phyloP scores from a whole-genome alignment of 163 green algal genomes.

The Coccomyxa subellipsoidea region DNA sequence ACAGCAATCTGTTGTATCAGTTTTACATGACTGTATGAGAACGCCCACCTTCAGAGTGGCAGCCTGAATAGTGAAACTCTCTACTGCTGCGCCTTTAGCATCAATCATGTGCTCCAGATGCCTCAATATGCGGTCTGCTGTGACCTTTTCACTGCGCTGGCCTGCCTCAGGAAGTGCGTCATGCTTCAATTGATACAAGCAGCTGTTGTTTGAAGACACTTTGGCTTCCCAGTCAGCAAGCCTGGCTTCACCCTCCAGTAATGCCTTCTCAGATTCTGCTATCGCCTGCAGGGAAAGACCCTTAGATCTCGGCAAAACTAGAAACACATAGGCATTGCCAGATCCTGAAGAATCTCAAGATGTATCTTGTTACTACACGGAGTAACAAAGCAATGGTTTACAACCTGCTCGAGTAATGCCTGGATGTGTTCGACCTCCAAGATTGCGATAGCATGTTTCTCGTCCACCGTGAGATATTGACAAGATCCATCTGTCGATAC shows the following conservation, averaged over 20 bases:
- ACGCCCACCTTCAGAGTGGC: neutral
- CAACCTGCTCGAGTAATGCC: slow-evolving; percentile 29
- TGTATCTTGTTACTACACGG: no score
- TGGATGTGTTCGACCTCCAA: slow-evolving; percentile 63
- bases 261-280: slow-evolving; percentile 21
- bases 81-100: neutral
- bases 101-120: neutral
- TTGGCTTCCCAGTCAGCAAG: neutral
- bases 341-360: no score
- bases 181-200: neutral
- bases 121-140: neutral
- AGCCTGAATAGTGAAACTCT: neutral
- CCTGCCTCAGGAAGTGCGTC: neutral
- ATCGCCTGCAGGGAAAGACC: neutral
- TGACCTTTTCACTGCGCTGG: neutral
- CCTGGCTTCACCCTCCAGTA: neutral
- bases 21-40: no score
- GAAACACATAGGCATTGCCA: no score
- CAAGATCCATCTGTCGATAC: neutral
- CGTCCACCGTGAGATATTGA: slow-evolving; percentile 49
- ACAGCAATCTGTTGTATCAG: no score
- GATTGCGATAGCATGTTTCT: slow-evolving; percentile 65
- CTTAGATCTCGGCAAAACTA: no score
- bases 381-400: no score
- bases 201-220: neutral